Evolutionary conservation across 495 filamentous ascomycete genomes (phyloP).

Genomic region (Schizothecium vesticola): DNA sequence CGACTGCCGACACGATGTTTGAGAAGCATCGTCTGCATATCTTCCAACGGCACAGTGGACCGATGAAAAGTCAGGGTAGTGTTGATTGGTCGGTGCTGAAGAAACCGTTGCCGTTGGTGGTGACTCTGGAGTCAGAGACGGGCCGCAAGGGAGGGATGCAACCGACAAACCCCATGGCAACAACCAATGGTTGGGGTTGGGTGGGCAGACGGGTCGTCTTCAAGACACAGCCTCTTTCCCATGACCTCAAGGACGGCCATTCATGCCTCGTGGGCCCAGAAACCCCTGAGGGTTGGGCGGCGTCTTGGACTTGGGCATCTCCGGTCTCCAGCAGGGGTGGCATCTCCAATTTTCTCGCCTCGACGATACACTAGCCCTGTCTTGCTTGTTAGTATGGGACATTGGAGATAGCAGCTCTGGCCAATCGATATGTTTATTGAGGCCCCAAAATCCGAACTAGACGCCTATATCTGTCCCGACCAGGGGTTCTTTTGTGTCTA

Average conservation of each 20-base stretch:
- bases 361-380: neutral
- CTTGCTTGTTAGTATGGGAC: neutral
- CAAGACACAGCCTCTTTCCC: neutral
- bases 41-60: neutral
- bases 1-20: neutral
- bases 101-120: neutral
- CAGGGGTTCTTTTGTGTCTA: no score
- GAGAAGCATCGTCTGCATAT: neutral
- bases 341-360: neutral
- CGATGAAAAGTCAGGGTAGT: neutral
- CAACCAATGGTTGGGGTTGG: no score
- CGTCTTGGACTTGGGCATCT: neutral
- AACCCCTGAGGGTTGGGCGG: neutral
- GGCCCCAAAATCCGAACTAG: neutral
- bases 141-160: neutral
- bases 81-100: neutral
- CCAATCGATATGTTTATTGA: neutral
- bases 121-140: neutral
- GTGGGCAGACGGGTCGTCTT: neutral
- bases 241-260: neutral
- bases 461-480: neutral
- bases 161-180: neutral
- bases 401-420: neutral
- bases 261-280: neutral
- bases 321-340: neutral